phyloP scores from a whole-genome alignment of 805 yeast genomes.

The Candida glaebosa region DNA sequence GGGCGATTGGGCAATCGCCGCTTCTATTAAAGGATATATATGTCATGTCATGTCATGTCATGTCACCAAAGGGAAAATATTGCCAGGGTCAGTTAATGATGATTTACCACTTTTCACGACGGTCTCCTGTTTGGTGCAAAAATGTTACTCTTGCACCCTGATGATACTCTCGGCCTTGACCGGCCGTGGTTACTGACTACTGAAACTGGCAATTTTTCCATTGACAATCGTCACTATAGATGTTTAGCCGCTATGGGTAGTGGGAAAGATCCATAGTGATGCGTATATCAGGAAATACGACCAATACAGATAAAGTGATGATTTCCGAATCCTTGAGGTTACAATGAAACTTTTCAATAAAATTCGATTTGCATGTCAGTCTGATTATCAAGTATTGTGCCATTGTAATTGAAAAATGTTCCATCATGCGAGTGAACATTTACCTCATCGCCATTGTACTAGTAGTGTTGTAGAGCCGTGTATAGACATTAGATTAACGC shows the following conservation, averaged over 20 bases:
- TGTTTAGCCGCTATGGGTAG: too few species aligned
- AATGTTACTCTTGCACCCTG: slow-evolving; percentile 44
- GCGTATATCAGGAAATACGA: neutral
- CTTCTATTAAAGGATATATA: slow-evolving; percentile 13
- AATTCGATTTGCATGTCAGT: slow-evolving; percentile 43
- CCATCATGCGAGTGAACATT: slow-evolving; percentile 9
- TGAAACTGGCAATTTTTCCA: too few species aligned
- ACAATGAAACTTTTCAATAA: slow-evolving; percentile 25
- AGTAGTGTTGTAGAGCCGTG: too few species aligned
- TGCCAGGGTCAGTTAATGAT: slow-evolving; percentile 31
- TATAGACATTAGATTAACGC: too few species aligned
- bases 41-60: slow-evolving; percentile 2
- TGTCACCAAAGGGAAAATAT: too few species aligned
- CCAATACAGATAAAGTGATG: slow-evolving; percentile 14
- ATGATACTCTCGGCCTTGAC: slow-evolving; percentile 47
- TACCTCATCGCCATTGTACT: too few species aligned
- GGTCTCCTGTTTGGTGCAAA: slow-evolving; percentile 46
- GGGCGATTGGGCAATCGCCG: slow-evolving; percentile 10
- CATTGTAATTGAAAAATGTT: neutral
- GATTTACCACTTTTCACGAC: slow-evolving; percentile 50
- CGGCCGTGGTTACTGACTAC: slow-evolving; percentile 49
- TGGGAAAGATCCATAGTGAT: too few species aligned
- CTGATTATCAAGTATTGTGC: slow-evolving; percentile 19
- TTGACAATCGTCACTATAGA: slow-evolving; percentile 3
- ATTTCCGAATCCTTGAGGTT: slow-evolving; percentile 8